Base-by-base conservation (phyloP, 1,284 basidiomycete species). In the Sphaerobolus stellatus region DNA sequence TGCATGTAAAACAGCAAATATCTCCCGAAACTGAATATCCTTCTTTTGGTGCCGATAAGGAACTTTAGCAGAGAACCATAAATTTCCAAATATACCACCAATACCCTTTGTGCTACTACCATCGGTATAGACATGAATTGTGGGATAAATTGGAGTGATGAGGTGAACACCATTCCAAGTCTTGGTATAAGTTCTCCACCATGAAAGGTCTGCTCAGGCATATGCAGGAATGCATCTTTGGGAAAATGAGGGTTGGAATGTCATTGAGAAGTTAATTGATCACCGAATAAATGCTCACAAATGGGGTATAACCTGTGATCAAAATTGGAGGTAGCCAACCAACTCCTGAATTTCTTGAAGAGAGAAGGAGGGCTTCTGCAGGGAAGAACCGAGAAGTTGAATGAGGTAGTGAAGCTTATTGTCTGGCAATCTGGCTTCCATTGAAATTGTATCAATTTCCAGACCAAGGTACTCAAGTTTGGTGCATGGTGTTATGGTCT, bases 251-350 rank as follows among this genome's bases (percentile, higher is more conserved):
- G 22, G 22, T 13, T 22, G 3, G 28, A 56, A 56, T 13, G 54
- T 27, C 2, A 18, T 43, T 2, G 40, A 51, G 49, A 51, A 56
- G 20, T 11, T 34, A 30, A 56, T 38, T 7, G 51, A 27, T 7
- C 40, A 38, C 5, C 30, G 6, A 4, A 56, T 20, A 27, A 56
- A 56, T 5, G 54, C 49, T n/a, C 38, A 31, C 5, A 48, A 56
- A 25, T 45, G 31, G 6, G 54, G 48, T 14, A 56, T 31, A 2
- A 56, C 54, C 27, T 56, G 54, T 18, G 54, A 40, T 11, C n/a
- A 18, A 18, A 56, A 56, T 33, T 56, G 54, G 3, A 56, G 48
- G 38, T 40, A 56, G 14, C 31, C 48, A 18, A 48, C 44, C 2
- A 56, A 38, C 27, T 51, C n/a, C 29, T 56, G 54, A 4, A 51